phyloP scores from a whole-genome alignment of 441 rosid species.

The Adansonia madagascariensis region DNA sequence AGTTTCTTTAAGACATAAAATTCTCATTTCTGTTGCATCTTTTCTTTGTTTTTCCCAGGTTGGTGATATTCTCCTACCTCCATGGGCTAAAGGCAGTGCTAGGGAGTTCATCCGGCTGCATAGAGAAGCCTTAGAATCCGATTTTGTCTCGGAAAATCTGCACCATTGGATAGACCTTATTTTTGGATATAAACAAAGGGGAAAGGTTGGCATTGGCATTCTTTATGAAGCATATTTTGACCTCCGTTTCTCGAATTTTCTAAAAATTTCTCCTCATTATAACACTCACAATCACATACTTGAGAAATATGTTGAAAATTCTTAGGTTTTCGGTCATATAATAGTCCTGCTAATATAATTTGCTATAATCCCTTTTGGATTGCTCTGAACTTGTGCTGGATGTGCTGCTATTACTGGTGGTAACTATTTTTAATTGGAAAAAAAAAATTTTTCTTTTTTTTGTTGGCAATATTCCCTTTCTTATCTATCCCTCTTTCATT shows the following conservation, averaged over 20 bases:
- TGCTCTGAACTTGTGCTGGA: background rate
- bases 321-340: background rate
- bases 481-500: background rate
- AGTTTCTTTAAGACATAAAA: background rate
- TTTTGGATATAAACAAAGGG: slow-evolving; percentile 97
- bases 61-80: slow-evolving; percentile 89
- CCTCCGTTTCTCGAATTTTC: background rate
- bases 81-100: slow-evolving; percentile 98
- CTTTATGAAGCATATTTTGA: slow-evolving; percentile 22
- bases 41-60: slow-evolving; percentile 49
- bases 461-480: background rate
- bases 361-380: slow-evolving; percentile 3
- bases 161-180: slow-evolving; percentile 99
- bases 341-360: slow-evolving; percentile 12
- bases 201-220: slow-evolving; percentile 66
- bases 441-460: background rate
- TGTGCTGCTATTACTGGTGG: slow-evolving; percentile 7
- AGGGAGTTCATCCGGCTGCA: slow-evolving; percentile 94
- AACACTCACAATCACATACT: background rate
- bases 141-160: slow-evolving; percentile 94
- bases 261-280: background rate
- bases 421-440: background rate
- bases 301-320: slow-evolving; percentile 10
- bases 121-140: slow-evolving; percentile 97
- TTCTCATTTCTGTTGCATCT: slow-evolving; percentile 24